Conservation (phyloP, 768 basidiomycete species). For the Phylloporus arenicola region DNA sequence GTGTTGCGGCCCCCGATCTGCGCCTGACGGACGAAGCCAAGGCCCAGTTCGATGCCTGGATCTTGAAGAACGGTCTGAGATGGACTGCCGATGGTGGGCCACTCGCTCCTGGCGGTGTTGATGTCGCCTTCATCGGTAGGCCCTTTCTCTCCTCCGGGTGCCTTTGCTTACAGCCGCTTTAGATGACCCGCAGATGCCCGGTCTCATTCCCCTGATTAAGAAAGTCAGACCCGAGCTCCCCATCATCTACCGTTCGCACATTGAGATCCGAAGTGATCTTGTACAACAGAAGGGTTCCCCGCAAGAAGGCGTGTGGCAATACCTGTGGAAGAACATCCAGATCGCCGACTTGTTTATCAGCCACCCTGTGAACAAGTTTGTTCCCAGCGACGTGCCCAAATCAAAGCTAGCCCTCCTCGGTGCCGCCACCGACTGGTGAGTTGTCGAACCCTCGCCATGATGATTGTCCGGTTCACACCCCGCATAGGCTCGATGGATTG, state of each 20-base stretch:
- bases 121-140: slow-evolving; percentile 83
- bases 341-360: slow-evolving; percentile 88
- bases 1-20: slow-evolving; percentile 74
- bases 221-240: slow-evolving; percentile 79
- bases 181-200: slow-evolving; percentile 93
- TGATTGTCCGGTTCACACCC: not conserved
- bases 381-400: slow-evolving; percentile 75
- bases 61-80: slow-evolving; percentile 79
- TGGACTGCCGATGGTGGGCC: slow-evolving; percentile 89
- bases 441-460: slow-evolving; percentile 15
- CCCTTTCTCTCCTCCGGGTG: not conserved
- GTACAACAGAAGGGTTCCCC: slow-evolving; percentile 77
- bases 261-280: slow-evolving; percentile 87
- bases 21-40: slow-evolving; percentile 77
- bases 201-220: slow-evolving; percentile 88
- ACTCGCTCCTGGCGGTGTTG: slow-evolving; percentile 73
- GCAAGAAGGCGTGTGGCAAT: slow-evolving; percentile 91
- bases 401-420: slow-evolving; percentile 70
- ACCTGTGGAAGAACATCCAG: slow-evolving; percentile 89
- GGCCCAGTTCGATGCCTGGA: slow-evolving; percentile 81
- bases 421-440: slow-evolving; percentile 82
- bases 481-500: slow-evolving; percentile 77
- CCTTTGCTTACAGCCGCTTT: slow-evolving; percentile 14
- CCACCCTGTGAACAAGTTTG: slow-evolving; percentile 92
- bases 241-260: slow-evolving; percentile 92